phyloP scores from a whole-genome alignment of 2,329 filamentous ascomycete genomes.

The Colletotrichum paranaense region DNA sequence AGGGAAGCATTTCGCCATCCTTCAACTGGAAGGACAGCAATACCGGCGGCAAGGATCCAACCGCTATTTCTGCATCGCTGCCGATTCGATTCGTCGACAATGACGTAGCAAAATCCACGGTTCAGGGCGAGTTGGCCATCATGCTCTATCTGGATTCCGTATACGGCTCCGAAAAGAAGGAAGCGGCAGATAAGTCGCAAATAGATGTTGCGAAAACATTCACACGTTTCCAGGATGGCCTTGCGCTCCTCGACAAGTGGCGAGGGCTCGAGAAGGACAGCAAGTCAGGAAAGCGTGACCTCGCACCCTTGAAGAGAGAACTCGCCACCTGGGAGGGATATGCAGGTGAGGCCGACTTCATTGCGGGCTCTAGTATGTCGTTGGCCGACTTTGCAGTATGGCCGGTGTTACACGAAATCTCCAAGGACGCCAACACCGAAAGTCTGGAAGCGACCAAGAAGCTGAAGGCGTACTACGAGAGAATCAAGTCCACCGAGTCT shows the following conservation, averaged over 20 bases:
- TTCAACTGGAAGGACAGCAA: slow-evolving; percentile 42
- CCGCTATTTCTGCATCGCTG: slow-evolving; percentile 38
- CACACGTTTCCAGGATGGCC: slow-evolving; percentile 55
- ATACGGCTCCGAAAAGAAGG: slow-evolving; percentile 51
- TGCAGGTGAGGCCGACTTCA: slow-evolving; percentile 51
- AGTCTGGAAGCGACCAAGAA: slow-evolving; percentile 43
- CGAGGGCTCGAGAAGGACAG: slow-evolving; percentile 34
- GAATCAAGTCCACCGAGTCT: slow-evolving; percentile 39
- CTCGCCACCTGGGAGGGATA: slow-evolving; percentile 55
- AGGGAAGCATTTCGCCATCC: slow-evolving; percentile 52
- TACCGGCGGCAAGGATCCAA: slow-evolving; percentile 19
- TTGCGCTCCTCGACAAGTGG: slow-evolving; percentile 52
- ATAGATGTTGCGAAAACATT: slow-evolving; percentile 49
- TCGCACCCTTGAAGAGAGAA: slow-evolving; percentile 44
- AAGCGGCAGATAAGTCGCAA: slow-evolving; percentile 38
- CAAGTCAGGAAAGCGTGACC: slow-evolving; percentile 17
- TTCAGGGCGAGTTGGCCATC: slow-evolving; percentile 63
- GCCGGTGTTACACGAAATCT: slow-evolving; percentile 63
- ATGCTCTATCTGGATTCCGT: slow-evolving; percentile 71
- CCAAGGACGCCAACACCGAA: slow-evolving; percentile 46
- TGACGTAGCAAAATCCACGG: slow-evolving; percentile 57
- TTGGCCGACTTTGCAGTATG: slow-evolving; percentile 68
- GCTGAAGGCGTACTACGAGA: slow-evolving; percentile 53
- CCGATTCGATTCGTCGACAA: slow-evolving; percentile 67
- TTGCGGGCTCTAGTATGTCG: slow-evolving; percentile 54